A percentile compares a stretch with the other conserved stretches of the same genome.
phyloP scores from a whole-genome alignment of 768 basidiomycete species.

The Austroboletus eburneus region DNA sequence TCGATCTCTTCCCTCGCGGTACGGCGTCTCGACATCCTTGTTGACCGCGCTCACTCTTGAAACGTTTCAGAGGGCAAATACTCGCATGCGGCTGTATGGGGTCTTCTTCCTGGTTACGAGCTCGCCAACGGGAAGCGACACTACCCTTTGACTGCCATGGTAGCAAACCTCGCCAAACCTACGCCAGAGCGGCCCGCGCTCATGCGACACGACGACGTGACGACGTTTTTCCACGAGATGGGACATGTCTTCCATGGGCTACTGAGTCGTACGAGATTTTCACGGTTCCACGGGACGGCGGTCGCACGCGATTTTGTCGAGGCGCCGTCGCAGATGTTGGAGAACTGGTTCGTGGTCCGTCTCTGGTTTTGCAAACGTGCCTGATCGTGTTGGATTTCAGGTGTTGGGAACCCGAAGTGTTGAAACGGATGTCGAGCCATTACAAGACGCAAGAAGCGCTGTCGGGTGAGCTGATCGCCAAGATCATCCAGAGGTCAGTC shows the following conservation, averaged over 20 bases:
- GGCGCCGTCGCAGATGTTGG: slow-evolving; percentile 89
- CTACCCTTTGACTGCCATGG: slow-evolving; percentile 82
- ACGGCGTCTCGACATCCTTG: slow-evolving; percentile 9
- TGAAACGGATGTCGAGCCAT: slow-evolving; percentile 75
- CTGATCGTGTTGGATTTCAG: slow-evolving; percentile 22
- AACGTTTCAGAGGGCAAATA: slow-evolving; percentile 60
- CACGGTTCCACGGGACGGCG: slow-evolving; percentile 79
- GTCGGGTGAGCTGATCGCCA: slow-evolving; percentile 63
- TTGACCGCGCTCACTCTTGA: background rate
- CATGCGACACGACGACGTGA: slow-evolving; percentile 85
- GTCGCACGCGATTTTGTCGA: slow-evolving; percentile 84
- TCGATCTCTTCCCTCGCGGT: slow-evolving; percentile 86
- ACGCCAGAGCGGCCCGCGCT: slow-evolving; percentile 77
- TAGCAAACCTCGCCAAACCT: slow-evolving; percentile 85
- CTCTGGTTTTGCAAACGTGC: background rate
- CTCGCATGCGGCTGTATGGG: slow-evolving; percentile 85
- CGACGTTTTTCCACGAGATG: slow-evolving; percentile 93
- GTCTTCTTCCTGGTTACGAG: slow-evolving; percentile 63
- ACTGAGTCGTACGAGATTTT: slow-evolving; percentile 63
- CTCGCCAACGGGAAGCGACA: slow-evolving; percentile 51
- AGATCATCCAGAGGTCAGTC: slow-evolving; percentile 65
- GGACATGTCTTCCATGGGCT: slow-evolving; percentile 71
- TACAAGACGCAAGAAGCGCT: slow-evolving; percentile 71
- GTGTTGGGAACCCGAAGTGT: slow-evolving; percentile 81
- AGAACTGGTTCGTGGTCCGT: slow-evolving; percentile 61